These are phyloP conservation scores for Heterobasidion annosum DNA, from an alignment of 1,284 basidiomycete genomes.

Conservation along the genomic window DNA sequence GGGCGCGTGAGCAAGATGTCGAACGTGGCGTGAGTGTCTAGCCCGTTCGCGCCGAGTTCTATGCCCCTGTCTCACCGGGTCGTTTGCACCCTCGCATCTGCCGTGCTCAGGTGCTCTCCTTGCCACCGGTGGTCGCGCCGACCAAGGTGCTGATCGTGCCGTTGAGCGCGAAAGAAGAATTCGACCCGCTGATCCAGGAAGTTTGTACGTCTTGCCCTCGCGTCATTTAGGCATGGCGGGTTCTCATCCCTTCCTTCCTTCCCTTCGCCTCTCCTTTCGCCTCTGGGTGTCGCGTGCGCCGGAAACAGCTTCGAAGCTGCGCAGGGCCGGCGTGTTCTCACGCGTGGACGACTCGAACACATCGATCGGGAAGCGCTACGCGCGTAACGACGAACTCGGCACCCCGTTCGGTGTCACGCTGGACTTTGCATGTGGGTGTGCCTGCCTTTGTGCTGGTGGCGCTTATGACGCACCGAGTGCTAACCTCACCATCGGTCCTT, in stretches of 20 bases:
- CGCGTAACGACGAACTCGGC: conserved; percentile 97
- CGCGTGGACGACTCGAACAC: conserved; percentile 94
- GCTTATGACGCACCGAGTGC: not conserved
- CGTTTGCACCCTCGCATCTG: conserved; percentile 1
- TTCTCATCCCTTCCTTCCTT: not conserved
- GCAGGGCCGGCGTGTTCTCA: conserved; percentile 82
- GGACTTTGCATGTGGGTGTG: conserved; percentile 88
- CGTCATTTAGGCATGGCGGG: conserved; percentile 6
- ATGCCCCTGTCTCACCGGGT: not conserved
- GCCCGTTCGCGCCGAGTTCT: conserved; percentile 1
- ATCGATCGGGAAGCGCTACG: conserved; percentile 94
- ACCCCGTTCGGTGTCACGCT: conserved; percentile 96
- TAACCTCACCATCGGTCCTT: not conserved
- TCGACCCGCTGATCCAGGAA: conserved; percentile 80
- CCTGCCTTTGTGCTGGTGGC: not conserved
- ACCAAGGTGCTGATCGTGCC: conserved; percentile 97
- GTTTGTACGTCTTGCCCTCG: conserved; percentile 63
- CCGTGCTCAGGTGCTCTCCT: conserved; percentile 66
- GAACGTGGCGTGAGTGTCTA: conserved; percentile 69
- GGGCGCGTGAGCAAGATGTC: conserved; percentile 87
- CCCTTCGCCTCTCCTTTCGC: conserved; percentile 4
- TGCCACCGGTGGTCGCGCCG: conserved; percentile 88
- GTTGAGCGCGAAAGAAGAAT: conserved; percentile 82
- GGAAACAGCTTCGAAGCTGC: conserved; percentile 70
- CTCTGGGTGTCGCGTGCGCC: conserved; percentile 6